phyloP scores from a whole-genome alignment of 1,139 yeast genomes.

The Kazachstania sp. region DNA sequence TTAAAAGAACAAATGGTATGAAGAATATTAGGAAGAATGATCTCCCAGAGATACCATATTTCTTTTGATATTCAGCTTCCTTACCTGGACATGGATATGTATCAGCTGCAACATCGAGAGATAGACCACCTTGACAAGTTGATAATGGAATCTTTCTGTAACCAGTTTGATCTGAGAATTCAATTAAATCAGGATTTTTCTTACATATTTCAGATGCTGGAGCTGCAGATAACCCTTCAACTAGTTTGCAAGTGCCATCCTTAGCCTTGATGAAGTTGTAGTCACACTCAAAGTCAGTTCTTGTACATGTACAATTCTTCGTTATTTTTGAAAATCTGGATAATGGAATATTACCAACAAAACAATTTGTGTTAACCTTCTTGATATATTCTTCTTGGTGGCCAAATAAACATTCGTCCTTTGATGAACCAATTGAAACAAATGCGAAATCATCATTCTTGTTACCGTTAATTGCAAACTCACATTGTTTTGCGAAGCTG shows the following conservation, averaged over 20 bases:
- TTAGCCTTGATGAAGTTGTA: constrained; percentile 61
- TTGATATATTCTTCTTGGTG: constrained; percentile 74
- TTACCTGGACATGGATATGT: constrained; percentile 78
- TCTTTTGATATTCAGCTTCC: constrained; percentile 52
- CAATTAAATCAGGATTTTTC: constrained; percentile 45
- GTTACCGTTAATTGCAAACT: constrained; percentile 50
- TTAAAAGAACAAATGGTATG: constrained; percentile 48
- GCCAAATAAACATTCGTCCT: constrained; percentile 72
- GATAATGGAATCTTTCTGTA: constrained; percentile 67
- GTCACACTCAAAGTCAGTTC: constrained; percentile 92
- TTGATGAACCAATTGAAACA: constrained; percentile 74
- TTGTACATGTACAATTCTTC: constrained; percentile 72
- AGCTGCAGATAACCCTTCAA: constrained; percentile 59
- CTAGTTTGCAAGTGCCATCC: constrained; percentile 83
- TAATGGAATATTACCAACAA: constrained; percentile 68
- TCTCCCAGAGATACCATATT: constrained; percentile 40
- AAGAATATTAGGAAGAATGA: constrained; percentile 26
- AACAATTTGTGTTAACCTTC: constrained; percentile 65
- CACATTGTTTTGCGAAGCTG: constrained; percentile 63
- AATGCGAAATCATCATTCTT: constrained; percentile 68
- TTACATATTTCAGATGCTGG: constrained; percentile 60
- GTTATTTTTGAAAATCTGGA: constrained; percentile 50
- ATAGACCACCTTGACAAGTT: constrained; percentile 65
- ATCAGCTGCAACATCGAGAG: constrained; percentile 56
- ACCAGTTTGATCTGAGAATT: constrained; percentile 74